Evolutionary conservation across 2,329 filamentous ascomycete species (phyloP), one percentile per base, ranked within the genome.

Genomic region (Tolypocladium tropicale): DNA sequence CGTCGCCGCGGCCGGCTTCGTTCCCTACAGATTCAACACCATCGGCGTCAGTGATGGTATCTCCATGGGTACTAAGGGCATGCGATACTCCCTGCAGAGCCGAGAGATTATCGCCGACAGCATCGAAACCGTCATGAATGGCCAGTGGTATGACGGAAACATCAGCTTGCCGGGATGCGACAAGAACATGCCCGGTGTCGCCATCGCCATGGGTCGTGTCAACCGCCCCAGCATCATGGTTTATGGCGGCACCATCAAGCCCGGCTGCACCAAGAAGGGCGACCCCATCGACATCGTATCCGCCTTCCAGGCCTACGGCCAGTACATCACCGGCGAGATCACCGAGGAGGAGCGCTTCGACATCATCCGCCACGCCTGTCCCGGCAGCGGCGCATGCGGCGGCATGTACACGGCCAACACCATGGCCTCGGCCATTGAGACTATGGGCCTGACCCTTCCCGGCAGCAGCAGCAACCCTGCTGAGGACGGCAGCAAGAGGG

Each of bases 21-120:
- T 95, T 58, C 90, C 91, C 60, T 95, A 95, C 80, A 92, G 96
- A 72, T 99, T 99, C 83, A 99, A 99, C 79, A 99, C 95, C 58
- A 90, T 99, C 67, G 94, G 94, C 67, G 95, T 99, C 63, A 96
- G 90, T 61, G 94, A 99, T 71, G 94, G 85, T 57, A 99, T 99
- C 66, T 96, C 90, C 65, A 99, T 99, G 94, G 94, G 94, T 53
- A 99, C 94, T 52, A 89, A 86, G 37, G 94, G 95, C 65, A 99
- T 99, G 94, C 83, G 93, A 60, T 97, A 91, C 76, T 94, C 89
- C 55, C 79, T 96, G 54, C 94, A 97, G 77, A 95, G 90, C 63
- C 83, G 94, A 71, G 94, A 99, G 73, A 83, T 99, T 67, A 99
- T 99, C 65, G 94, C 94, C 67, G 94, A 99, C 76, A 95, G 89